phyloP scores from a whole-genome alignment of 1,139 yeast genomes.

The Zhuliangozyma blackwelliae region DNA sequence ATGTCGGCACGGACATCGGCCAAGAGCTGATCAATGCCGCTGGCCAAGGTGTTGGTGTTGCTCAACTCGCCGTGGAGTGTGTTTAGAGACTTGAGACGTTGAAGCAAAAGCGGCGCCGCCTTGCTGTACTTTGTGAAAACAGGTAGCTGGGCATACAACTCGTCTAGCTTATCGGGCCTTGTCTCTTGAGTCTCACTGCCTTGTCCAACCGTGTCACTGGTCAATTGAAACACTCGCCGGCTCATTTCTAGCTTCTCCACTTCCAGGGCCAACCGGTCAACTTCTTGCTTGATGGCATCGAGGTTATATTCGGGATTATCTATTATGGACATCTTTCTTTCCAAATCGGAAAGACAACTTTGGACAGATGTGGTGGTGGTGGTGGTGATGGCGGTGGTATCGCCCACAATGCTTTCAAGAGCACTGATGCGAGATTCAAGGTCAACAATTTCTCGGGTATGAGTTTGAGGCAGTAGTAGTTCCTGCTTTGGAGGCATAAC shows the following conservation, averaged over 20 bases:
- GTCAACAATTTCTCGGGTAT: conserved; percentile 1
- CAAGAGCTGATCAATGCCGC: conserved; percentile 32
- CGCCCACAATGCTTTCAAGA: conserved; percentile 21
- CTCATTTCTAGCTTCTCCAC: conserved; percentile 15
- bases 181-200: not conserved
- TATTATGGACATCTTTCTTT: conserved; percentile 33
- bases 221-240: conserved; percentile 12
- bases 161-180: conserved; percentile 25
- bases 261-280: conserved; percentile 13
- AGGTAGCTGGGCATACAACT: conserved; percentile 33
- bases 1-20: conserved; percentile 34
- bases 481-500: not conserved
- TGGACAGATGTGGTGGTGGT: conserved; percentile 16
- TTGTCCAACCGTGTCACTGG: conserved; percentile 3
- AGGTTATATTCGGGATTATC: conserved; percentile 31
- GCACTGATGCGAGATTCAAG: conserved; percentile 22
- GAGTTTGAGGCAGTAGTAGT: not conserved
- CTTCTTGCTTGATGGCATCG: conserved; percentile 15
- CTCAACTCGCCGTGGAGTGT: conserved; percentile 40
- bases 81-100: conserved; percentile 42
- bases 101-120: conserved; percentile 37
- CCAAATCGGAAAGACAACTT: conserved; percentile 27
- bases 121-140: conserved; percentile 30
- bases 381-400: conserved; percentile 10
- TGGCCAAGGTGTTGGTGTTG: conserved; percentile 22